Evolutionary conservation across 768 basidiomycete genomes (phyloP).

Genomic region (Suillus tomentosus): DNA sequence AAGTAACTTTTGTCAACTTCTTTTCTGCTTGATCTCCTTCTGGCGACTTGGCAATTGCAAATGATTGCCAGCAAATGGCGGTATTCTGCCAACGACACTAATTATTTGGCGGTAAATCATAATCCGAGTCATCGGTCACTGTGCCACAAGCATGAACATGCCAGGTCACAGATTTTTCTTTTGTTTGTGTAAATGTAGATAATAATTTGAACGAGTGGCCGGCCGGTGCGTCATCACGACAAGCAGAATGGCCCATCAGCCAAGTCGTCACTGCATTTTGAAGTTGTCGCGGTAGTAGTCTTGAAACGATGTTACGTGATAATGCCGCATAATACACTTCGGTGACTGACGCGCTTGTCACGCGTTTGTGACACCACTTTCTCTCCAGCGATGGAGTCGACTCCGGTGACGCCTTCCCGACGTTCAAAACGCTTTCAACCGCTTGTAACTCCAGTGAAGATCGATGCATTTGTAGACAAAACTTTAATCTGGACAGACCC

Average conservation of each 20-base stretch:
- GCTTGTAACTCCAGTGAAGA: constrained; percentile 31
- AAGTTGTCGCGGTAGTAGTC: too few species aligned
- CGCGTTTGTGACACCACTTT: constrained; percentile 2
- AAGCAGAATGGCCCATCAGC: neutral
- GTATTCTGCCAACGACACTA: too few species aligned
- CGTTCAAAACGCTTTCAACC: constrained; percentile 40
- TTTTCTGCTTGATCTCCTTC: too few species aligned
- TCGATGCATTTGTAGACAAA: constrained; percentile 29
- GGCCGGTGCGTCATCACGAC: neutral
- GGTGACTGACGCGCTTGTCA: constrained; percentile 6
- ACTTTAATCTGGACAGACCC: constrained; percentile 30
- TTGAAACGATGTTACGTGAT: too few species aligned
- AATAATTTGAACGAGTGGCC: too few species aligned
- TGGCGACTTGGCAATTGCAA: too few species aligned
- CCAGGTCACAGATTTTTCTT: neutral
- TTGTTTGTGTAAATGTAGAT: neutral
- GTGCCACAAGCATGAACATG: neutral
- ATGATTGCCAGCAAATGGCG: too few species aligned
- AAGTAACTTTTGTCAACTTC: too few species aligned
- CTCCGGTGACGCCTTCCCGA: constrained; percentile 34
- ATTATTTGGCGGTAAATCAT: too few species aligned
- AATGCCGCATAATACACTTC: too few species aligned
- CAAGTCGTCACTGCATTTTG: neutral
- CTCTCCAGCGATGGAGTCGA: constrained; percentile 6
- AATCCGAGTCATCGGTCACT: too few species aligned